These are phyloP conservation scores for Harrya chromipes DNA, from an alignment of 768 basidiomycete species.

Conservation along the genomic window DNA sequence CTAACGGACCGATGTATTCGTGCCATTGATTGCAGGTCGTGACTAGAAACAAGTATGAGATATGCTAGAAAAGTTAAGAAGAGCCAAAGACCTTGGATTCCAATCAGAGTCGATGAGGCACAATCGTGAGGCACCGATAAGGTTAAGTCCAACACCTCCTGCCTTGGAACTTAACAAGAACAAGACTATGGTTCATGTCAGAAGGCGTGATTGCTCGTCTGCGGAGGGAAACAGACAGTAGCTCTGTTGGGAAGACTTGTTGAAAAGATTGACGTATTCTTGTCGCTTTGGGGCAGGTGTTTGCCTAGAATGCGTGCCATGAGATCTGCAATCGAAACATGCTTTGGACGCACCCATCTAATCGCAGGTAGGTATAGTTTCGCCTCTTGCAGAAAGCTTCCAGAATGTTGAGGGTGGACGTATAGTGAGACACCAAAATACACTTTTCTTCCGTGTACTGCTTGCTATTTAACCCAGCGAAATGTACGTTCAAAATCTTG, in stretches of 20 bases:
- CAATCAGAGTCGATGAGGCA: conserved; percentile 89
- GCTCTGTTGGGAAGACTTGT: conserved; percentile 65
- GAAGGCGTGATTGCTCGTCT: background rate
- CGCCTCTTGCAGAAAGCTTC: conserved; percentile 80
- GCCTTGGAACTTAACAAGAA: conserved; percentile 95
- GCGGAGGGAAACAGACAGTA: conserved; percentile 50
- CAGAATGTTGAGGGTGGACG: conserved; percentile 88
- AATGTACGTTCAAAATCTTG: background rate
- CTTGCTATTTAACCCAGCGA: conserved; percentile 1
- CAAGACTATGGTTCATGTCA: conserved; percentile 50
- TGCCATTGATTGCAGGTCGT: conserved; percentile 96
- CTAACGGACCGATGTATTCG: conserved; percentile 78
- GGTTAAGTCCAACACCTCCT: conserved; percentile 91
- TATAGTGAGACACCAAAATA: conserved; percentile 95
- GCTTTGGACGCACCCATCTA: conserved; percentile 67
- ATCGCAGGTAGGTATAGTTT: conserved; percentile 73
- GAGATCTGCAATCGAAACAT: background rate
- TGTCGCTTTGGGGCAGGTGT: conserved; percentile 76
- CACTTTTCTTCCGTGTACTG: conserved; percentile 90
- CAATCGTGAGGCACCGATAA: conserved; percentile 86
- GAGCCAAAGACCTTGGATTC: conserved; percentile 71
- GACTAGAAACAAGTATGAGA: conserved; percentile 40
- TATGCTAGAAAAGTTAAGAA: background rate
- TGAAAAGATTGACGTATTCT: conserved; percentile 87
- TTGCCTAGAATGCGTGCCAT: conserved; percentile 43